Conservation (phyloP, 2,329 filamentous ascomycete genomes). For the Chrysoporthe austroafricana region DNA sequence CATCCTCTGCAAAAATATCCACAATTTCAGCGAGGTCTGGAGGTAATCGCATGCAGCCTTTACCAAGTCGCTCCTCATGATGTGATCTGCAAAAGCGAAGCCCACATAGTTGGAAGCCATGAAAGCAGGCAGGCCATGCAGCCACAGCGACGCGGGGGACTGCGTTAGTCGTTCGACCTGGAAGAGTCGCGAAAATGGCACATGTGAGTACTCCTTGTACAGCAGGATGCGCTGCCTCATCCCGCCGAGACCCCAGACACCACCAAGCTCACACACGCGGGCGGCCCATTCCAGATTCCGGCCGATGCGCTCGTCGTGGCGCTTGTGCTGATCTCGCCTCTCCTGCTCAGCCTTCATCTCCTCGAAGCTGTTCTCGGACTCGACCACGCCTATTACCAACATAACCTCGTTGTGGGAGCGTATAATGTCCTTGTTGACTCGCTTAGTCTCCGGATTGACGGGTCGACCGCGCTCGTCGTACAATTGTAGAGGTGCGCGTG, state of each 20-base stretch:
- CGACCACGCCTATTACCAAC: slow-evolving; percentile 64
- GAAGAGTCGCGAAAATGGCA: slow-evolving; percentile 52
- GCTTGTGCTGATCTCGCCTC: slow-evolving; percentile 46
- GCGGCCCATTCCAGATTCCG: slow-evolving; percentile 41
- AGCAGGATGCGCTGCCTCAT: slow-evolving; percentile 59
- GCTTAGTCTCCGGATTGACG: slow-evolving; percentile 57
- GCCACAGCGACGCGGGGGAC: slow-evolving; percentile 39
- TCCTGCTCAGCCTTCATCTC: slow-evolving; percentile 44
- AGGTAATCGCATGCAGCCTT: slow-evolving; percentile 39
- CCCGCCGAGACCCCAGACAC: slow-evolving; percentile 57
- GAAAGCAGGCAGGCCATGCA: slow-evolving; percentile 47
- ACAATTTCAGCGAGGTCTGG: slow-evolving; percentile 55
- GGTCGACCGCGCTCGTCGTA: slow-evolving; percentile 62
- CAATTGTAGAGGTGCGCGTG: slow-evolving; percentile 48
- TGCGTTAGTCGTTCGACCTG: slow-evolving; percentile 40
- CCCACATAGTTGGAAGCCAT: slow-evolving; percentile 37
- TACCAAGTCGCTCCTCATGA: slow-evolving; percentile 17
- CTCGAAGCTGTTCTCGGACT: slow-evolving; percentile 53
- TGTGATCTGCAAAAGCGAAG: slow-evolving; percentile 9
- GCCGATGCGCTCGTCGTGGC: slow-evolving; percentile 54
- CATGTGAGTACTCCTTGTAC: slow-evolving; percentile 53
- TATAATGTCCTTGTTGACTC: slow-evolving; percentile 60
- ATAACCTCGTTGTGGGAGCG: slow-evolving; percentile 67
- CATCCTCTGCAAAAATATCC: slow-evolving; percentile 56
- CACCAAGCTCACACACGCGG: slow-evolving; percentile 45